These are phyloP conservation scores for Evansstolkia leycettana DNA, from an alignment of 495 filamentous ascomycete genomes.

Conservation along the genomic window DNA sequence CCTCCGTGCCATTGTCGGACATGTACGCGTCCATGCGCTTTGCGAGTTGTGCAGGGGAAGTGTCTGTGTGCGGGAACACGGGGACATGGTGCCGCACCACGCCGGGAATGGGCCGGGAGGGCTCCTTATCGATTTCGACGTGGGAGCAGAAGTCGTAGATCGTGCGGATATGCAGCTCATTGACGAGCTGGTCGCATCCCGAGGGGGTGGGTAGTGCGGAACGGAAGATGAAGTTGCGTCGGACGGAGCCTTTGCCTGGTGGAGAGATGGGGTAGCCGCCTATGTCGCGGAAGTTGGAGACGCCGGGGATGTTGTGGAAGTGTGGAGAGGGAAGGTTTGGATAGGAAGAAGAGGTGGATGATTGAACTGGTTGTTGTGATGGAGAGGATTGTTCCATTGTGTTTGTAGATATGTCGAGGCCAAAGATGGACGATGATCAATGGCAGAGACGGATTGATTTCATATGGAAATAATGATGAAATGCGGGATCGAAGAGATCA, in stretches of 20 bases:
- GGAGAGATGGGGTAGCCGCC: constrained; percentile 25
- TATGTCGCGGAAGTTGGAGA: constrained; percentile 31
- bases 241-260: constrained; percentile 10
- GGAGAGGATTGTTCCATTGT: not conserved
- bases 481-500: no score
- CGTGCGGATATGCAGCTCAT: constrained; percentile 33
- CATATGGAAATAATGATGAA: no score
- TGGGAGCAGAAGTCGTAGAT: constrained; percentile 52
- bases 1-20: constrained; percentile 28
- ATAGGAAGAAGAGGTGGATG: not conserved
- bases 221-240: constrained; percentile 28
- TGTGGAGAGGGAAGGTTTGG: constrained; percentile 15
- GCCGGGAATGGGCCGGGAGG: constrained; percentile 6
- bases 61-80: constrained; percentile 43
- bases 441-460: no score
- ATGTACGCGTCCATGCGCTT: constrained; percentile 3
- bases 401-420: no score
- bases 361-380: no score
- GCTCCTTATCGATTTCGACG: constrained; percentile 19
- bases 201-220: constrained; percentile 31
- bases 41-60: constrained; percentile 3
- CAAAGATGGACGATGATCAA: no score
- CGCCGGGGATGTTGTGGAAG: constrained; percentile 31
- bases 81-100: constrained; percentile 26
- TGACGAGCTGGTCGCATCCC: constrained; percentile 30